Conservation (phyloP, 1,139 yeast species). For the Candida pseudoviswanathii region DNA sequence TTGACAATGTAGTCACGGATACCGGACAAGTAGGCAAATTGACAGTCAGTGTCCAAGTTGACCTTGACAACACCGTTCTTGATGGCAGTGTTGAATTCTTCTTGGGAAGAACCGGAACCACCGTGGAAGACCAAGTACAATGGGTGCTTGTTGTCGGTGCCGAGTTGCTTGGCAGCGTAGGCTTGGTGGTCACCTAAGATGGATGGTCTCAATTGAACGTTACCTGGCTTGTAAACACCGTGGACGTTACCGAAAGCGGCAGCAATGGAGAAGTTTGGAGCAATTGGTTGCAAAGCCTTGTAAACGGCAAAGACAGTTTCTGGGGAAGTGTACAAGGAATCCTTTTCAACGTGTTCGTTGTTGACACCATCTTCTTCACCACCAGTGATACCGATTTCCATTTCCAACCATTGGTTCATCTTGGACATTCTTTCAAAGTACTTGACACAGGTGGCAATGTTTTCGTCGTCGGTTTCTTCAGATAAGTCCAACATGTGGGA, state of each 20-base stretch:
- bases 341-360: constrained; percentile 90
- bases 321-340: constrained; percentile 89
- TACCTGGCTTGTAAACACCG: constrained; percentile 99
- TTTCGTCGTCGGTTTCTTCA: constrained; percentile 94
- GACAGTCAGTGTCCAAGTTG: constrained; percentile 98
- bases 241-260: constrained; percentile 99
- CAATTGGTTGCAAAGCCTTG: constrained; percentile 86
- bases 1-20: constrained; percentile 93
- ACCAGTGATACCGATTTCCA: constrained; percentile 99
- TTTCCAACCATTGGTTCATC: constrained; percentile 97
- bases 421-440: constrained; percentile 94
- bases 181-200: constrained; percentile 95
- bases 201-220: constrained; percentile 90
- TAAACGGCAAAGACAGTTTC: constrained; percentile 92
- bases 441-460: constrained; percentile 91
- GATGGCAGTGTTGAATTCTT: constrained; percentile 91
- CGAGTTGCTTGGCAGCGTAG: constrained; percentile 69
- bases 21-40: constrained; percentile 95
- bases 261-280: constrained; percentile 98
- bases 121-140: constrained; percentile 99
- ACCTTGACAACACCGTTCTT: constrained; percentile 96
- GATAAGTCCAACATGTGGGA: constrained; percentile 99
- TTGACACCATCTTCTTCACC: constrained; percentile 99
- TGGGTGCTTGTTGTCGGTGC: constrained; percentile 65
- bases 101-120: constrained; percentile 97